Base-by-base conservation (phyloP, 192 early-diverging fungal genomes). In the Chytriomyces sp. region DNA sequence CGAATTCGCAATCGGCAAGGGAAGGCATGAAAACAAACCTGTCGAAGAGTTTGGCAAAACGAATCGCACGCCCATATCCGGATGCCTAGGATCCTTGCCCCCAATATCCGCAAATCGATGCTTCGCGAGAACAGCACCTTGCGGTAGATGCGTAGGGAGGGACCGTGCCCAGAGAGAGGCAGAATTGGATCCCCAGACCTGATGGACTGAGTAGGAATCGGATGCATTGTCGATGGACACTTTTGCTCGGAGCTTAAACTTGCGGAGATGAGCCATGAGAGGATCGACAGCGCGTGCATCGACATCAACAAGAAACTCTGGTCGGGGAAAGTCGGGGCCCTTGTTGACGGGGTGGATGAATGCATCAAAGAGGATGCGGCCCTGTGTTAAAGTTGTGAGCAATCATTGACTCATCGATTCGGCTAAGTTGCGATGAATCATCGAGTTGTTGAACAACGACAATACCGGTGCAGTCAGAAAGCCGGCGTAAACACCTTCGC, bases 311-410 rank as follows among this genome's bases (percentile, higher is more conserved):
- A 97, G 76, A 77, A 87, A 96, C 46, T 78, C 83, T 1, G 90
- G 89, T 60, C 91, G 90, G 45, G 90, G 89, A 50, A 92, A 91
- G 28, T 88, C 86, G 43, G 72, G 79, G 10, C 84, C 85, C 0
- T 65, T 62, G 81, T 93, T 92, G 10, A 9, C 10, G 5, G 93
- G 93, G 81, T 97, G 93, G 24, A 99, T 88, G 74, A 99, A 96
- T 24, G 90, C 91, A 78, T 99, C 97, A 63, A 87, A 93, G 13
- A 99, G 81, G 43, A 97, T 83, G 47, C 97, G 89, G 18, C 97
- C 97, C 91, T 94, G 77, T 60, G 10, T 64, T 23, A 64, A n/a
- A 57, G 28, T 7, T 5, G 50, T 20, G 35, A 57, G 43, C 43
- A 53, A 79, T n/a, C 75, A 28, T 45, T 16, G 4, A 44, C 23